Evolutionary conservation across 2,329 filamentous ascomycete species (phyloP).

Genomic region (Allantophomopsis cytisporea): DNA sequence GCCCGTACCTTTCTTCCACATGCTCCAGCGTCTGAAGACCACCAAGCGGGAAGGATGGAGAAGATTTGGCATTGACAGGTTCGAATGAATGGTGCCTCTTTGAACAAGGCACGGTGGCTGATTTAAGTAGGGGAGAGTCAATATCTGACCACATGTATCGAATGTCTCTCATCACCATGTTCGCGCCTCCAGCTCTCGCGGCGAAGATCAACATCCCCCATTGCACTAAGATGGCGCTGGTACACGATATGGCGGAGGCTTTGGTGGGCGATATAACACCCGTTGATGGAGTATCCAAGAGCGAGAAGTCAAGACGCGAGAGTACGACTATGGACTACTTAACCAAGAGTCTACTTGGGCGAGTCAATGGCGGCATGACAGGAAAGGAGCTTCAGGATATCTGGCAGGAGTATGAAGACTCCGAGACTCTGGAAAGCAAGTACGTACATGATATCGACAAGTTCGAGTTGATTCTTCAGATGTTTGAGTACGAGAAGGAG

Average conservation of each 20-base stretch:
- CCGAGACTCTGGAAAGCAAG: slow-evolving; percentile 65
- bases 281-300: slow-evolving; percentile 71
- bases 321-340: slow-evolving; percentile 87
- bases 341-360: slow-evolving; percentile 55
- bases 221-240: slow-evolving; percentile 89
- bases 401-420: slow-evolving; percentile 95
- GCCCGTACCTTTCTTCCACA: slow-evolving; percentile 84
- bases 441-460: slow-evolving; percentile 98
- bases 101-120: background rate
- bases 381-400: slow-evolving; percentile 62
- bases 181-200: slow-evolving; percentile 65
- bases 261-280: slow-evolving; percentile 96
- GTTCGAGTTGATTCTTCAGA: slow-evolving; percentile 87
- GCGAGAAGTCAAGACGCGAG: slow-evolving; percentile 82
- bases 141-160: slow-evolving; percentile 99
- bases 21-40: slow-evolving; percentile 88
- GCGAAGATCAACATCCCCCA: slow-evolving; percentile 60
- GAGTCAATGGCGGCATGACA: slow-evolving; percentile 55
- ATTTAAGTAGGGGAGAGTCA: slow-evolving; percentile 56
- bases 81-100: slow-evolving; percentile 6
- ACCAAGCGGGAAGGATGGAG: slow-evolving; percentile 95
- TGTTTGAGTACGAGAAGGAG: slow-evolving; percentile 86
- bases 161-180: slow-evolving; percentile 93
- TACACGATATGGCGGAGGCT: slow-evolving; percentile 96
- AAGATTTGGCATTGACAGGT: slow-evolving; percentile 63